Evolutionary conservation across 129 eudicot species (phyloP), one percentile per base, ranked within the genome.

Genomic region (Lactuca saligna): DNA sequence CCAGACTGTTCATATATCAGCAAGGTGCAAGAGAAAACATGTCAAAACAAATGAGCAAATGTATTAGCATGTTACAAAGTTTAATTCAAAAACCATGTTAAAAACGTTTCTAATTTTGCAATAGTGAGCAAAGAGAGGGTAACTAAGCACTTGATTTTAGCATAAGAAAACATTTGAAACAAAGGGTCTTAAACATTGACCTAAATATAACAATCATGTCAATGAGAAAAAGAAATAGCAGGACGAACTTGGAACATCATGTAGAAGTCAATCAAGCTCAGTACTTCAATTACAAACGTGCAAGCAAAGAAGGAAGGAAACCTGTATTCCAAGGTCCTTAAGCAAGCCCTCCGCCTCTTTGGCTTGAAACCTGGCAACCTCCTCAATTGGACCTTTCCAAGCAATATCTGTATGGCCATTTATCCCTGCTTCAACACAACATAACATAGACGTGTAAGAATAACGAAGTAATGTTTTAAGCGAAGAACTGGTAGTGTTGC

Each of bases 321-420:
- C 97, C 86, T 81, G 81, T 63, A 91, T 83, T 56, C 88, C 96
- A 56, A 91, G 69, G 66, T 83, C 62, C n/a, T 73, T 74, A 41
- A 91, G 96, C 83, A 91, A 83, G 60, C 76, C 66, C 73, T 91
- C 92, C 3, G 97, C 97, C 69, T 85, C 86, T 58, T 61, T 74
- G 25, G 97, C 87, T 78, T 91, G 88, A 71, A 78, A 25, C 77
- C 74, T 88, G 41, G 96, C 97, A 66, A 88, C 85, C 78, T 88
- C 96, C 84, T 91, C 93, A 25, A 91, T 91, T 8, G 97, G 93
- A 54, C 89, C 95, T 31, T 73, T 81, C 53, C 80, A 34, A 9
- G 79, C 82, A 54, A 69, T 31, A 76, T 69, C 71, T 13, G 82
- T 78, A 72, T 79, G 81, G 17, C 86, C 88, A 61, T 87, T 81